These are phyloP conservation scores for Marasmius oreades DNA, from an alignment of 1,284 basidiomycete genomes.

Conservation along the genomic window DNA sequence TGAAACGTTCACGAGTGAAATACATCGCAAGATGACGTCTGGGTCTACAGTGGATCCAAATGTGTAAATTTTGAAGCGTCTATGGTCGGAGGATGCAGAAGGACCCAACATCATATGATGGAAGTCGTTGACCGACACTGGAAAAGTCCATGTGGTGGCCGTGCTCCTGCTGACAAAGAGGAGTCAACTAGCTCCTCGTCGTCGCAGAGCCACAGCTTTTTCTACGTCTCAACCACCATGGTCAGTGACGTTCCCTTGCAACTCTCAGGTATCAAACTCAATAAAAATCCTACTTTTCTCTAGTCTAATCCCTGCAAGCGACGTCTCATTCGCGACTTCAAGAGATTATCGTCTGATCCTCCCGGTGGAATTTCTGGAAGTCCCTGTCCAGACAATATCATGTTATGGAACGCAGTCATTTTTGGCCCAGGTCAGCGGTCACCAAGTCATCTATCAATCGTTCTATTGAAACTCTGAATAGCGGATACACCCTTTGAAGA, in stretches of 20 bases:
- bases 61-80: too few relatives aligned
- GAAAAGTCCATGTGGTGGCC: too few relatives aligned
- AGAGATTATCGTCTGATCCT: conserved; percentile 89
- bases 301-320: conserved; percentile 88
- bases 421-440: conserved; percentile 85
- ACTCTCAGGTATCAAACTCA: not conserved
- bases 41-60: too few relatives aligned
- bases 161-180: too few relatives aligned
- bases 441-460: not conserved
- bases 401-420: conserved; percentile 99
- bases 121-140: too few relatives aligned
- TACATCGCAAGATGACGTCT: too few relatives aligned
- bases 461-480: conserved; percentile 28
- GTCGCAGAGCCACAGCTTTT: not conserved
- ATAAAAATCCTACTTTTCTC: not conserved
- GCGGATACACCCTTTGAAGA: conserved; percentile 99
- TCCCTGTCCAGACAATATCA: conserved; percentile 96
- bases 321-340: conserved; percentile 94
- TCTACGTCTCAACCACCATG: not conserved
- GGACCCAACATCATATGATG: too few relatives aligned
- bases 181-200: not conserved
- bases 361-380: conserved; percentile 96
- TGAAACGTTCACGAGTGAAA: too few relatives aligned
- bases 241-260: not conserved
- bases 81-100: too few relatives aligned